Percentiles rank a stretch among this genome's conserved stretches.
phyloP scores from a whole-genome alignment of 331 rosid species.

The Cucumis variabilis region DNA sequence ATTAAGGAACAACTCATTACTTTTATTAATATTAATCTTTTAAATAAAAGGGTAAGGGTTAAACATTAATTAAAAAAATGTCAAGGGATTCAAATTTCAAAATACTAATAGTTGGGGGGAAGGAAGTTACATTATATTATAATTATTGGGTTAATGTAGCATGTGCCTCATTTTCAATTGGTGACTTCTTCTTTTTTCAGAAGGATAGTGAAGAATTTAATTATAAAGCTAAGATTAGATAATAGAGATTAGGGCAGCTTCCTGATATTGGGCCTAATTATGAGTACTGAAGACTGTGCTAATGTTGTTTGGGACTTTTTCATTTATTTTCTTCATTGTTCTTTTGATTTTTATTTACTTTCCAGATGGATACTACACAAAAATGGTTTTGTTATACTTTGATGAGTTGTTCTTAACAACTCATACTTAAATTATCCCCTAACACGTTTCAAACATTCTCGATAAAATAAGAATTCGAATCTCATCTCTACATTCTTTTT shows the following conservation, averaged over 20 bases:
- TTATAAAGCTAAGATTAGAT: conserved; percentile 26
- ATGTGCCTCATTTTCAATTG: conserved; percentile 15
- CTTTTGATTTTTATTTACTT: conserved; percentile 35
- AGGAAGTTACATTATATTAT: background rate
- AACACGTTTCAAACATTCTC: background rate
- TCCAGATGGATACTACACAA: conserved; percentile 36
- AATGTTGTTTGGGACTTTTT: background rate
- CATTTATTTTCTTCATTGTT: background rate
- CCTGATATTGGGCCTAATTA: conserved; percentile 49
- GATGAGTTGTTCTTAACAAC: background rate
- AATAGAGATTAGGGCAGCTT: conserved; percentile 29
- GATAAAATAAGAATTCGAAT: background rate
- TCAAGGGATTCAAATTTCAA: conserved; percentile 13
- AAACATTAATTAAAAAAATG: background rate
- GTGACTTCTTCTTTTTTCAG: background rate
- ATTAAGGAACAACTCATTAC: background rate
- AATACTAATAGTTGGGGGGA: background rate
- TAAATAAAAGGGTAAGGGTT: background rate
- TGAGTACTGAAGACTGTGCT: conserved; percentile 35
- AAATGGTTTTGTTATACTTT: background rate
- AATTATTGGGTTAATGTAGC: conserved; percentile 20
- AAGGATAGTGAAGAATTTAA: background rate
- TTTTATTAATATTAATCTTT: conserved; percentile 1
- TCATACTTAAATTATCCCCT: background rate
- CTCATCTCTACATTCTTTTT: background rate